These are phyloP conservation scores for Fusarium graminum DNA, from an alignment of 2,329 filamentous ascomycete genomes.

Conservation along the genomic window DNA sequence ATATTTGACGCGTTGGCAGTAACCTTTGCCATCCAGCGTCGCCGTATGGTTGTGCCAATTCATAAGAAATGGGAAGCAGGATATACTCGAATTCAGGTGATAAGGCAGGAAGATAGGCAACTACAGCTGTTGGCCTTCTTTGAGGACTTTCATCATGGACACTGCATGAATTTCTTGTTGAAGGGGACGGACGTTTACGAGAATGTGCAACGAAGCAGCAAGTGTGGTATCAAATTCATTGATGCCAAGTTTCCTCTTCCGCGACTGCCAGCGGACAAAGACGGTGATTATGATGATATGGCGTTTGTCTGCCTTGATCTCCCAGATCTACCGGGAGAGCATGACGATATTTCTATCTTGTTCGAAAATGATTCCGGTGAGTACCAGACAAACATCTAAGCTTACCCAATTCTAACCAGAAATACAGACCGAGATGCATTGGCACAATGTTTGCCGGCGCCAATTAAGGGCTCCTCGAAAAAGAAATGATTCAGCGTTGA, in stretches of 20 bases:
- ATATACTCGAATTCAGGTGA: conserved; percentile 83
- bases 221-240: conserved; percentile 81
- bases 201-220: conserved; percentile 71
- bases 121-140: conserved; percentile 88
- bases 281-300: conserved; percentile 68
- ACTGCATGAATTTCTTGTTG: conserved; percentile 89
- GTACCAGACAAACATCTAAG: conserved; percentile 51
- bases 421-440: conserved; percentile 67
- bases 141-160: conserved; percentile 86
- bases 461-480: conserved; percentile 62
- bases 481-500: conserved; percentile 48
- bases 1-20: conserved; percentile 79
- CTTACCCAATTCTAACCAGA: conserved; percentile 38
- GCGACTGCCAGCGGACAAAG: conserved; percentile 66
- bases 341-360: conserved; percentile 88
- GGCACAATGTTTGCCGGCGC: conserved; percentile 66
- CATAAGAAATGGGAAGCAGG: conserved; percentile 94
- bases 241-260: conserved; percentile 93
- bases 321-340: conserved; percentile 89
- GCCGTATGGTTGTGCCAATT: conserved; percentile 90
- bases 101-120: conserved; percentile 76
- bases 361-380: conserved; percentile 85
- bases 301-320: conserved; percentile 88
- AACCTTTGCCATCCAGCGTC: conserved; percentile 83
- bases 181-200: conserved; percentile 89